Evolutionary conservation across 164 flowering plant species (phyloP), one percentile per base, ranked within the genome.

Genomic region (Piper betle): DNA sequence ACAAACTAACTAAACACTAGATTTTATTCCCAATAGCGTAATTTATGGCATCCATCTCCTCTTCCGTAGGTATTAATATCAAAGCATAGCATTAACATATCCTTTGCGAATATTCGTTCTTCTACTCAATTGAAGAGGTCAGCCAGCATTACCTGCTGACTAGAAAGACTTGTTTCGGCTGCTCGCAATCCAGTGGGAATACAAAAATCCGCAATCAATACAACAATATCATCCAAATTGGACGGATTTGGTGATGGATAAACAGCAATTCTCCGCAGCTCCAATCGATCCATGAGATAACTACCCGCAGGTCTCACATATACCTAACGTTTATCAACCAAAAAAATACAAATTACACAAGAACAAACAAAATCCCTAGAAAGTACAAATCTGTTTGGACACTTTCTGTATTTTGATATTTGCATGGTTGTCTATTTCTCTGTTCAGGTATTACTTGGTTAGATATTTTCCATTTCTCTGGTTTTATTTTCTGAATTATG

Each of bases 241-340:
- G 68, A 57, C 19, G 66, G 75, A 59, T 77, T 68, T 25, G 39
- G 72, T 16, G 74, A 76, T 5, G 96, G 83, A 69, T 76, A 74
- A 39, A 70, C 67, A 8, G 73, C 74, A 56, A 93, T 84, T 59
- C 94, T 77, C 12, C 97, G 84, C 59, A 87, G 78, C 79, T 93
- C 97, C 60, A 93, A 69, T 7, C 75, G 79, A 67, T 90, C 96
- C 97, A 87, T 87, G 7, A 90, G 87, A 75, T 93, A 93, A 69
- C 97, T 82, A 69, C 96, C 97, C 59, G 98, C 96, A 18, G 96
- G 97, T 55, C 97, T 79, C 55, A 87, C 97, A 78, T 89, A 93
- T 10, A 89, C 91, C 98, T 93, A 61, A 33, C 61, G 39, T 25
- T 25, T 25, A 25, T 25, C 33, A 25, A 25, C 33, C 33, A 25